Percentiles rank a stretch among this genome's conserved stretches.
These are phyloP conservation scores for Stenogyne calaminthoides DNA, from an alignment of 305 asterid genomes.

Conservation along the genomic window DNA sequence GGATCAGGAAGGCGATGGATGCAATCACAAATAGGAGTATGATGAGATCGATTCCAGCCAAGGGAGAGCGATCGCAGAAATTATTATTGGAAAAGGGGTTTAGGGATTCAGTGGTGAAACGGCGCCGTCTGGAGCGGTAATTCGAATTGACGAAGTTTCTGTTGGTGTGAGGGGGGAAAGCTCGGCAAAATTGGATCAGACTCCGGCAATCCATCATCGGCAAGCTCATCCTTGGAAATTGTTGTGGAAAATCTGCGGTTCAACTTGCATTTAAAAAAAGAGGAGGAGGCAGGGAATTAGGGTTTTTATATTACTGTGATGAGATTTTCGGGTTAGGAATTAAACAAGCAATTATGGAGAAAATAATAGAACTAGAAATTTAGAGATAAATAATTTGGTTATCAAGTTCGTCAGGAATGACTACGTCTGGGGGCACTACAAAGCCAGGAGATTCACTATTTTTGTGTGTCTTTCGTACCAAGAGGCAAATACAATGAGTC, in stretches of 20 bases:
- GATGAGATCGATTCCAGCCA: constrained; percentile 53
- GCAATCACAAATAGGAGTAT: constrained; percentile 42
- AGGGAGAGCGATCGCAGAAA: constrained; percentile 44
- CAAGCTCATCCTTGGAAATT: constrained; percentile 34
- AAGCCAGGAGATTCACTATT: no score
- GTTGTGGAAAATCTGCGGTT: background rate
- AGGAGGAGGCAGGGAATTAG: background rate
- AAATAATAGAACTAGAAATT: no score
- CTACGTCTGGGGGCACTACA: no score
- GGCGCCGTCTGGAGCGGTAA: constrained; percentile 31
- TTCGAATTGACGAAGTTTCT: constrained; percentile 22
- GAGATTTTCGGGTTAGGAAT: no score
- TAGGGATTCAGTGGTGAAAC: constrained; percentile 29
- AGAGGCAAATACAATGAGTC: no score
- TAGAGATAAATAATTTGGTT: no score
- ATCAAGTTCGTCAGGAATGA: no score
- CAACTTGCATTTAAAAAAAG: background rate
- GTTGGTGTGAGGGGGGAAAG: constrained; percentile 46
- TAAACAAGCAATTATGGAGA: no score
- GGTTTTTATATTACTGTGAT: constrained; percentile 17
- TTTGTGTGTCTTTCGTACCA: no score
- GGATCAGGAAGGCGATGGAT: constrained; percentile 42
- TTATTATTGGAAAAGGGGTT: constrained; percentile 39
- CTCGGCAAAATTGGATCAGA: constrained; percentile 61
- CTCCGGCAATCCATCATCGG: constrained; percentile 63